phyloP scores from a whole-genome alignment of 352 stramenopile genomes.

The Aphanomyces astaci region DNA sequence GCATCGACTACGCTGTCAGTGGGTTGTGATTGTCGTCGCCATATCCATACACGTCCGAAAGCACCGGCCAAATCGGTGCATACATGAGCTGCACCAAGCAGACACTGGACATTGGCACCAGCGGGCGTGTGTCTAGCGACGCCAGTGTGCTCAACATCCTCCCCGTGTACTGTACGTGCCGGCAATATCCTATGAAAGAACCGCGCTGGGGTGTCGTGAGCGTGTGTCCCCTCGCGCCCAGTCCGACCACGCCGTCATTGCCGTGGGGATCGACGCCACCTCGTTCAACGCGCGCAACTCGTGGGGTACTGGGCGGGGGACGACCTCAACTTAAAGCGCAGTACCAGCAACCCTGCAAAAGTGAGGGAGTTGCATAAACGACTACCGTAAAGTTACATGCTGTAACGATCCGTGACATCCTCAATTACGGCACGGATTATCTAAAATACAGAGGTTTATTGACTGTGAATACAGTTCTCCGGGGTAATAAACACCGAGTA shows the following conservation, averaged over 20 bases:
- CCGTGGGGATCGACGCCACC: conserved; percentile 88
- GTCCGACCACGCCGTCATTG: conserved; percentile 95
- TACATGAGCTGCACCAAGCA: conserved; percentile 38
- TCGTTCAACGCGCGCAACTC: conserved; percentile 97
- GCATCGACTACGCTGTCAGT: conserved; percentile 75
- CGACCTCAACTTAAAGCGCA: conserved; percentile 89
- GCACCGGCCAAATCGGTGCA: conserved; percentile 24
- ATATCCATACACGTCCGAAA: conserved; percentile 74
- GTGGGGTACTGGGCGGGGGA: conserved; percentile 95
- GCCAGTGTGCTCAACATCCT: conserved; percentile 83
- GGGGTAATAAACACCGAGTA: too few relatives aligned
- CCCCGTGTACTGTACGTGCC: conserved; percentile 92
- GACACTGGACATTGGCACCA: conserved; percentile 29
- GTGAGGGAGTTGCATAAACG: too few relatives aligned
- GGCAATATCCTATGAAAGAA: conserved; percentile 94
- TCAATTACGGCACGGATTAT: too few relatives aligned
- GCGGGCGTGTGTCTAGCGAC: conserved; percentile 48
- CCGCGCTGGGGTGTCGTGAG: conserved; percentile 90
- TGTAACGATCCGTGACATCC: too few relatives aligned
- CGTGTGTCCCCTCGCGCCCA: conserved; percentile 54
- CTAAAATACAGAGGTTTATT: too few relatives aligned
- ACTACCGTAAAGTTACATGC: too few relatives aligned
- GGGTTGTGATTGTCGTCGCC: conserved; percentile 71
- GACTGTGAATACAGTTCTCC: too few relatives aligned
- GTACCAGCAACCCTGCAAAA: conserved; percentile 39